Evolutionary conservation across 495 filamentous ascomycete genomes (phyloP).

Genomic region (Hypoxylon crocopeplum): DNA sequence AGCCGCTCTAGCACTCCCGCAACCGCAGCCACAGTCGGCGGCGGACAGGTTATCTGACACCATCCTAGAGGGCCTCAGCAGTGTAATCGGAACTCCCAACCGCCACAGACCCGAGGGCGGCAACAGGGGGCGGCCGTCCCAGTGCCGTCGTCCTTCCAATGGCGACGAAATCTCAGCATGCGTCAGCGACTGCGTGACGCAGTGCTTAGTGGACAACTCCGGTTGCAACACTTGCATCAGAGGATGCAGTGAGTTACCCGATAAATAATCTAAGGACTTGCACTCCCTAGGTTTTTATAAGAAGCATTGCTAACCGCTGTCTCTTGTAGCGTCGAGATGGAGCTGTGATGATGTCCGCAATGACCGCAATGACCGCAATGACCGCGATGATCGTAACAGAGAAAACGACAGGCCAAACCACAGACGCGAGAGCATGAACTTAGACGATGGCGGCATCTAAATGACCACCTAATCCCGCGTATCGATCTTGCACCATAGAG

Average conservation of each 20-base stretch:
- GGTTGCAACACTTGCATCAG: constrained; percentile 18
- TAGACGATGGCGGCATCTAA: not conserved
- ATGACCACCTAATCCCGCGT: not conserved
- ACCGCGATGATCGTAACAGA: not conserved
- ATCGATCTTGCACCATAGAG: not conserved
- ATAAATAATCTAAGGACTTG: not conserved
- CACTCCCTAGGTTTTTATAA: too few relatives aligned
- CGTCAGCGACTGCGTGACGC: constrained; percentile 9
- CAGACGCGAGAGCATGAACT: not conserved
- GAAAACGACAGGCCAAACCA: not conserved
- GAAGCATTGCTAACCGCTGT: constrained; percentile 5
- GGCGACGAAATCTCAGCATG: not conserved
- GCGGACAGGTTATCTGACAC: not conserved
- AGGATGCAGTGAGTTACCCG: constrained; percentile 23
- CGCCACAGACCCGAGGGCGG: not conserved
- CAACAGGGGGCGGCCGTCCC: not conserved
- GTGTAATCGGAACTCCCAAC: constrained; percentile 2
- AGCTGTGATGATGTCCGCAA: constrained; percentile 1
- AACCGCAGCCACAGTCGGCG: constrained; percentile 7
- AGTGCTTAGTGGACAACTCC: not conserved
- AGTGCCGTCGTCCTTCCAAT: not conserved
- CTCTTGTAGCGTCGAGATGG: not conserved
- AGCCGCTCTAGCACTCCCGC: constrained; percentile 13
- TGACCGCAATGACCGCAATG: too few relatives aligned
- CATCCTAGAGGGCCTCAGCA: constrained; percentile 2